phyloP scores from a whole-genome alignment of 306 rosid genomes.

The Cicer arietinum region DNA sequence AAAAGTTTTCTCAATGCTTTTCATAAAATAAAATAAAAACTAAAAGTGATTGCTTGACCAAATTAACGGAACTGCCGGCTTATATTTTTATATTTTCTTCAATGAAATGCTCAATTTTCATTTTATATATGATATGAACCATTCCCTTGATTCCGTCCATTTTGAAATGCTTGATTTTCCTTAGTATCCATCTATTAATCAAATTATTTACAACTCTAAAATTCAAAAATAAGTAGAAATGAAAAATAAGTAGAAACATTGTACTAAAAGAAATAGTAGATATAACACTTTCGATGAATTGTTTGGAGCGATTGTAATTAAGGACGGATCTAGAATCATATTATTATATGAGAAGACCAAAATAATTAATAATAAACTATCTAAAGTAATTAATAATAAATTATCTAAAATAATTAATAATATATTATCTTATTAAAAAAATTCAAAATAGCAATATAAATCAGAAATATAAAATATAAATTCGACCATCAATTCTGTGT shows the following conservation, averaged over 20 bases:
- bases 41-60: conserved; percentile 35
- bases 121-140: background rate
- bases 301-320: background rate
- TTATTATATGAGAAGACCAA: too few species aligned
- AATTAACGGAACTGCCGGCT: conserved; percentile 24
- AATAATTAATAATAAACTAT: too few species aligned
- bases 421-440: too few species aligned
- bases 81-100: background rate
- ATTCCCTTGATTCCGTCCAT: conserved; percentile 43
- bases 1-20: too few species aligned
- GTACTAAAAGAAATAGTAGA: background rate
- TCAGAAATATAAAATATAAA: too few species aligned
- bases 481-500: too few species aligned
- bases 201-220: background rate
- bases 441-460: too few species aligned
- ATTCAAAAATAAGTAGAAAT: background rate
- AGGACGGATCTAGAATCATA: too few species aligned
- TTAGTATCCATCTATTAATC: background rate
- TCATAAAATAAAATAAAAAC: background rate
- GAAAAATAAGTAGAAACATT: background rate
- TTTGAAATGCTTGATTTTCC: conserved; percentile 21
- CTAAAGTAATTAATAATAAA: too few species aligned
- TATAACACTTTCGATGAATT: background rate
- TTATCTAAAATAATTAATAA: too few species aligned
- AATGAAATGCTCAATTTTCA: background rate